Evolutionary conservation across 1,139 yeast genomes (phyloP), one percentile per base, ranked within the genome.

Genomic region (Suhomyces bokatorum): DNA sequence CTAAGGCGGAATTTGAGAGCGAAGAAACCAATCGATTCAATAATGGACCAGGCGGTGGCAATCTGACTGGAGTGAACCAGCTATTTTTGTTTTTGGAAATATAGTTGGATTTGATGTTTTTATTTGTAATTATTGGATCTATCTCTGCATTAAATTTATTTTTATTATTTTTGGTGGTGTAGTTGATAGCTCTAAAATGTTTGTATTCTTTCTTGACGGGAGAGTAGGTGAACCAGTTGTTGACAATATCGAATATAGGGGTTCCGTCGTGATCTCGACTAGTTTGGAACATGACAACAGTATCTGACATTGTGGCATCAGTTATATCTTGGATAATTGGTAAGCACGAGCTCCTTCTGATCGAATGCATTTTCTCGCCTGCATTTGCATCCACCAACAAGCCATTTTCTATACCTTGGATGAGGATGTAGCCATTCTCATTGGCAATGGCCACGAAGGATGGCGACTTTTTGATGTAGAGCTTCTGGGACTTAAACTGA

Each of bases 1-100:
- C 86, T 17, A 80, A 60, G 0, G 86, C 83, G 4, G 76, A 69
- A 45, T 73, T 72, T 3, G 85, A 78, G 14, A 81, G 55, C 15
- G 73, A 66, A 8, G 75, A 71, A 44, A 80, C 56, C 1, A 81
- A 71, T 45, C 76, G 73, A 41, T 72, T 69, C 36, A 78, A 61
- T 27, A 78, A 54, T 0, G 78, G 77, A 1, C 73, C 72, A 2
- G 73, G 69, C 2, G 67, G 69, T 0, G 83, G 80, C 15, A 79
- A 55, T 48, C 68, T 68, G 16, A 78, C 71, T 0, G 79, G 76
- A 0, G 81, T 75, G 28, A 73, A 62, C 36, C 61, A 35, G 20
- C 39, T 39, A 12, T 32, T 43, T 12, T 38, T 32, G 17, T 45
- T 47, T 3, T 22, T 16, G 34, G 26, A 24, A 20, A 27, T 6